phyloP scores from a whole-genome alignment of 768 basidiomycete genomes.

The Ephemerocybe angulata region DNA sequence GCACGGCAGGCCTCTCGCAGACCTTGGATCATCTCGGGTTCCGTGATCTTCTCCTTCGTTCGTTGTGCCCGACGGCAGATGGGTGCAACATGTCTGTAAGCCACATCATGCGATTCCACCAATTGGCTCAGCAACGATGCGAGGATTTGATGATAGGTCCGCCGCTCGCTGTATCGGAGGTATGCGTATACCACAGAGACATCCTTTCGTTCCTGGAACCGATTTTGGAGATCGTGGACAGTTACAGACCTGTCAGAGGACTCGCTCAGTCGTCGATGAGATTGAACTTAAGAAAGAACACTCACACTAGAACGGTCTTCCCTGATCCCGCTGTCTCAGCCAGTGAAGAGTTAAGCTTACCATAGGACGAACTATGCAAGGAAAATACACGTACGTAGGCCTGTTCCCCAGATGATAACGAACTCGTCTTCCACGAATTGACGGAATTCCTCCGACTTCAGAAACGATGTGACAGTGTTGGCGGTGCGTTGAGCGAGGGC shows the following conservation, averaged over 20 bases:
- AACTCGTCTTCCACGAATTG: neutral
- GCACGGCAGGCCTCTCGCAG: no score
- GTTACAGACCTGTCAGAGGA: neutral
- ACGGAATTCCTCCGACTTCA: neutral
- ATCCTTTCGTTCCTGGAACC: neutral
- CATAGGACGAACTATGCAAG: no score
- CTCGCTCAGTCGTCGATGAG: neutral
- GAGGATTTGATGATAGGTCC: neutral
- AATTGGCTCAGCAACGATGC: neutral
- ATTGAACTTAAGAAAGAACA: neutral
- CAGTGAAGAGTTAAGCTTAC: no score
- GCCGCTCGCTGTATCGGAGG: neutral
- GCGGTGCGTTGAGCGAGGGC: no score
- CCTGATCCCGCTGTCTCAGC: neutral
- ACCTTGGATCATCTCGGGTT: no score
- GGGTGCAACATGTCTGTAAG: no score
- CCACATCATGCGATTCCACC: neutral
- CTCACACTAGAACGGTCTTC: constrained; percentile 3
- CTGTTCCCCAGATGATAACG: neutral
- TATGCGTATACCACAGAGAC: neutral
- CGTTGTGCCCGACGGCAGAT: no score
- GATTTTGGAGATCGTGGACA: neutral
- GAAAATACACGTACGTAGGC: constrained; percentile 1
- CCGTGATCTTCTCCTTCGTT: neutral
- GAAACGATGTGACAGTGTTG: neutral